phyloP scores from a whole-genome alignment of 306 rosid species.

The Purshia tridentata region DNA sequence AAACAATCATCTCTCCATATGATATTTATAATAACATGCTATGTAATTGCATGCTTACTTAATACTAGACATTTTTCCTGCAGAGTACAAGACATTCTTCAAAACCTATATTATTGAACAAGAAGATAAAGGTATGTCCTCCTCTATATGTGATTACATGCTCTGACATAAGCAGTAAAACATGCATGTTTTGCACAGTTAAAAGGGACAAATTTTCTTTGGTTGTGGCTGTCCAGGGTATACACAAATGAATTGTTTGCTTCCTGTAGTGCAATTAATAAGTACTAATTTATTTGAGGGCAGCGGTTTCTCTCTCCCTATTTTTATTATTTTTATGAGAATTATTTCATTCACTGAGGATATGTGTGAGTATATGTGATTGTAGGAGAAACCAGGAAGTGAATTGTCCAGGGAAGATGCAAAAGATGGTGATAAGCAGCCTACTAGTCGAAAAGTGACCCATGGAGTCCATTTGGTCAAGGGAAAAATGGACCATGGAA shows the following conservation, averaged over 20 bases:
- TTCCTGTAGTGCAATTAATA: too few species aligned
- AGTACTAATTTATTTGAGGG: too few species aligned
- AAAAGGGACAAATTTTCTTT: too few species aligned
- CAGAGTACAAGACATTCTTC: background rate
- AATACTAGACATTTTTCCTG: background rate
- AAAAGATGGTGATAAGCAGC: constrained; percentile 15
- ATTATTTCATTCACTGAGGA: background rate
- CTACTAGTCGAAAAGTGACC: constrained; percentile 27
- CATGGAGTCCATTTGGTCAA: constrained; percentile 50
- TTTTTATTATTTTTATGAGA: too few species aligned
- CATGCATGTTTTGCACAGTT: too few species aligned
- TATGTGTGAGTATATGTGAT: background rate
- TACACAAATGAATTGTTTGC: too few species aligned
- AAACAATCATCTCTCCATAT: too few species aligned
- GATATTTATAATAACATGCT: too few species aligned
- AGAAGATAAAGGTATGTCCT: background rate
- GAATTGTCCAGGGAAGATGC: constrained; percentile 5
- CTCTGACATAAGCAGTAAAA: background rate
- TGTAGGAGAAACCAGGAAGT: constrained; percentile 8
- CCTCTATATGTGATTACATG: background rate
- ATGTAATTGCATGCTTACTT: background rate
- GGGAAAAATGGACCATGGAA: constrained; percentile 54
- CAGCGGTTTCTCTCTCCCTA: too few species aligned
- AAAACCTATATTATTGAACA: background rate
- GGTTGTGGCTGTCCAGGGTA: too few species aligned